phyloP scores from a whole-genome alignment of 352 stramenopile species.

The Phytophthora podocarpi region DNA sequence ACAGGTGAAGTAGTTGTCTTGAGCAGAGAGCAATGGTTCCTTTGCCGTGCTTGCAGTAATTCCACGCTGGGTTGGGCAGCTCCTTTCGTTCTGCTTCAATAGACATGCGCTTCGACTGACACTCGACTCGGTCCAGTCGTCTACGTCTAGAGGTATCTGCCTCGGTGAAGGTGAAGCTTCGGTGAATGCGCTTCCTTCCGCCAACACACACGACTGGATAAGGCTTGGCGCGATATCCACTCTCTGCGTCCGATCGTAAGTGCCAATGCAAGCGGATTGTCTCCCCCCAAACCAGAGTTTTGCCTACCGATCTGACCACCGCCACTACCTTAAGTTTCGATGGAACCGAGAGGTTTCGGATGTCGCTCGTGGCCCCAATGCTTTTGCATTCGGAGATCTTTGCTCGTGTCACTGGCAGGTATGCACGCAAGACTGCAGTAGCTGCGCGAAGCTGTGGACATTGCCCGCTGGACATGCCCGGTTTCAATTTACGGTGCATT shows the following conservation, averaged over 20 bases:
- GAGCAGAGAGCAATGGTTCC: too few relatives aligned
- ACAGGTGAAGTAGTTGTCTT: too few relatives aligned
- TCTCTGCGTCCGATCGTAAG: conserved; percentile 3
- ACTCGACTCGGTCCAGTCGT: conserved; percentile 2
- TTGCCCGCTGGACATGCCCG: too few relatives aligned
- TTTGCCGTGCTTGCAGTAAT: too few relatives aligned
- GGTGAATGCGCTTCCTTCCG: conserved; percentile 28
- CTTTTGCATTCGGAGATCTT: too few relatives aligned
- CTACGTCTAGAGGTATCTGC: background rate
- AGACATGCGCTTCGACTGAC: background rate
- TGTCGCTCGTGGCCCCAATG: background rate
- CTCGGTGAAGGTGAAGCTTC: conserved; percentile 25
- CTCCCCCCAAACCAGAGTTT: conserved; percentile 5
- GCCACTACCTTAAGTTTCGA: conserved; percentile 27
- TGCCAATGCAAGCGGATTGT: conserved; percentile 5
- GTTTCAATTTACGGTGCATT: too few relatives aligned
- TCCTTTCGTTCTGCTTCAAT: too few relatives aligned
- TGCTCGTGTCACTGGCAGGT: too few relatives aligned
- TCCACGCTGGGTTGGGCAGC: too few relatives aligned
- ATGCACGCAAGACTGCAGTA: too few relatives aligned
- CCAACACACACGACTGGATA: conserved; percentile 15
- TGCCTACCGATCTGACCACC: conserved; percentile 22
- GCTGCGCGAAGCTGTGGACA: too few relatives aligned
- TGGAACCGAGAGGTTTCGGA: conserved; percentile 2
- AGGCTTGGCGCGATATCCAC: conserved; percentile 8